These are phyloP conservation scores for Alnus rubra DNA, from an alignment of 306 rosid genomes.

Conservation along the genomic window DNA sequence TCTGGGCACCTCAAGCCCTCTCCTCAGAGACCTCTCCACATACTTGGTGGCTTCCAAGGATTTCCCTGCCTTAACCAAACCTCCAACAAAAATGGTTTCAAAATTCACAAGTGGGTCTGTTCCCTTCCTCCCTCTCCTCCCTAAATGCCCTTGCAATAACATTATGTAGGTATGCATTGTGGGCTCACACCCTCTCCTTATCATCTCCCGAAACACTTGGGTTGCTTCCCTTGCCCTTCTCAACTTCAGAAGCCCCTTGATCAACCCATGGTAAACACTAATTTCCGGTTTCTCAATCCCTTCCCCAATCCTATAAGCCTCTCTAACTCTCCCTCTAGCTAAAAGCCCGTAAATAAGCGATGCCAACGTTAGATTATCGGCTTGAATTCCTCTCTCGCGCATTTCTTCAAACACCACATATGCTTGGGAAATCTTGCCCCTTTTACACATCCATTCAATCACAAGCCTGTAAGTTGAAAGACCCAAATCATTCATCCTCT, in stretches of 20 bases:
- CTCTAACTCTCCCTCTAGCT: slow-evolving; percentile 51
- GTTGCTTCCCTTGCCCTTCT: slow-evolving; percentile 74
- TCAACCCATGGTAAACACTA: slow-evolving; percentile 64
- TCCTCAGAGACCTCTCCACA: slow-evolving; percentile 68
- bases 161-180: slow-evolving; percentile 47
- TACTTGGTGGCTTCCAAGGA: slow-evolving; percentile 67
- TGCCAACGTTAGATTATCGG: slow-evolving; percentile 49
- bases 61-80: slow-evolving; percentile 47
- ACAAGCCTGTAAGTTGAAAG: slow-evolving; percentile 61
- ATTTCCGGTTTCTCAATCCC: slow-evolving; percentile 40
- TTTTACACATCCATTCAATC: slow-evolving; percentile 67
- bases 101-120: slow-evolving; percentile 67
- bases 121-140: slow-evolving; percentile 65
- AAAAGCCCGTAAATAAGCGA: slow-evolving; percentile 59
- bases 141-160: slow-evolving; percentile 82
- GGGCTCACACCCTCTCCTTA: slow-evolving; percentile 50
- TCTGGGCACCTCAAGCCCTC: slow-evolving; percentile 85
- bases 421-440: slow-evolving; percentile 52
- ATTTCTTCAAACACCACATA: slow-evolving; percentile 63
- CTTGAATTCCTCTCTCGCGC: slow-evolving; percentile 53
- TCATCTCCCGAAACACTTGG: slow-evolving; percentile 77
- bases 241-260: slow-evolving; percentile 72
- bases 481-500: slow-evolving; percentile 56
- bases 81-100: slow-evolving; percentile 51
- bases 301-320: slow-evolving; percentile 44